Base-by-base conservation (phyloP, 805 yeast species). In the Candida orba region DNA sequence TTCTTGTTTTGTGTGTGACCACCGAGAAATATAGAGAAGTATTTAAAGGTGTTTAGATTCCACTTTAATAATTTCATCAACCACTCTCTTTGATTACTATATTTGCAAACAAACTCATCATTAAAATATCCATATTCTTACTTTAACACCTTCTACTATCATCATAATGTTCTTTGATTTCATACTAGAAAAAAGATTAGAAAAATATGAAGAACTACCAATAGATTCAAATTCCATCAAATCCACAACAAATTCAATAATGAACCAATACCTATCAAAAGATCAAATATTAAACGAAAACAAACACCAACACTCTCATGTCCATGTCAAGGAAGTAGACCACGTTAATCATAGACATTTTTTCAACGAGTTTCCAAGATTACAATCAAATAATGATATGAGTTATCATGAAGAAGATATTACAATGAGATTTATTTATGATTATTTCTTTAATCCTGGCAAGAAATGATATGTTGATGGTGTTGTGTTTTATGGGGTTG, bases 321-420 rank as follows among this genome's bases (percentile, higher is more conserved):
- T 36, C 10, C 41, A 42, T 36, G 38, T 42, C 8, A 48, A 42
- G 17, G 40, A 41, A 17, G 48, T 44, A 22, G 43, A 48, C 29
- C 52, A 49, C 39, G 52, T 50, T 6, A 42, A 41, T 18, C 37
- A 40, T n/a, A 34, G 31, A 13, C 54, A 53, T 30, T 57, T 57
- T 42, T 53, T 49, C 44, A 47, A 57, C 35, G 62, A 57, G 44
- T 57, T 56, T 39, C 62, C 62, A 4, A 39, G 60, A 15, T 51
- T 52, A 36, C 60, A 56, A 41, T 53, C 54, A 18, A 56, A 57
- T 43, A 49, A 52, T 37, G 62, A 57, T 34, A 33, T 51, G 43
- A 57, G 53, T 20, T 57, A 57, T 35, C 62, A 57, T 40, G 51
- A 47, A n/a, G 60, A 57, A 24, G 62, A 57, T 35, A 48, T 49